Evolutionary conservation across 164 flowering plant genomes (phyloP).

Genomic region (Kalanchoe fedtschenkoi): DNA sequence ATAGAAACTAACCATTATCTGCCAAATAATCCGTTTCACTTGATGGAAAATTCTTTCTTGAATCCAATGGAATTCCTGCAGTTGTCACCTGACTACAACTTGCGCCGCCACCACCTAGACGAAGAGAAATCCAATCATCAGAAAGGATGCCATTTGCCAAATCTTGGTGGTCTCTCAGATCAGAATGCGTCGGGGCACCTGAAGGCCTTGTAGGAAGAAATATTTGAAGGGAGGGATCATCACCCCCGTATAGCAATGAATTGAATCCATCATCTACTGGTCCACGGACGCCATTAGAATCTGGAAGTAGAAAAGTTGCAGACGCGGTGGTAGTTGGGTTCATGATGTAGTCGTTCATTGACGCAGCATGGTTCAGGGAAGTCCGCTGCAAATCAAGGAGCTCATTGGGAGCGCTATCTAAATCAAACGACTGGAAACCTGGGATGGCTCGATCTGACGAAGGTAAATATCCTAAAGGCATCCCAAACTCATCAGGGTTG

Average conservation of each 20-base stretch:
- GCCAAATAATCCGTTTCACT: slow-evolving; percentile 50
- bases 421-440: slow-evolving; percentile 62
- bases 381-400: slow-evolving; percentile 41
- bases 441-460: slow-evolving; percentile 41
- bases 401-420: slow-evolving; percentile 54
- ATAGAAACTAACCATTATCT: slow-evolving; percentile 42
- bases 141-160: slow-evolving; percentile 41
- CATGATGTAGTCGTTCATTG: slow-evolving; percentile 49
- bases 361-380: slow-evolving; percentile 30
- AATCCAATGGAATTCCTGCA: slow-evolving; percentile 30
- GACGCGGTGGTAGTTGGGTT: slow-evolving; percentile 34
- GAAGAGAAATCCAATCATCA: slow-evolving; percentile 93
- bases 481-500: slow-evolving; percentile 56
- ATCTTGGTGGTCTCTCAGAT: slow-evolving; percentile 45
- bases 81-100: slow-evolving; percentile 34
- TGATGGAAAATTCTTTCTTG: slow-evolving; percentile 34
- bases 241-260: slow-evolving; percentile 60
- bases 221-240: slow-evolving; percentile 83
- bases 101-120: slow-evolving; percentile 69
- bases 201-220: slow-evolving; percentile 83
- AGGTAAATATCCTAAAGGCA: slow-evolving; percentile 55
- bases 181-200: slow-evolving; percentile 28
- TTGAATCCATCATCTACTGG: slow-evolving; percentile 48
- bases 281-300: slow-evolving; percentile 31
- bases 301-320: slow-evolving; percentile 31